Evolutionary conservation across 805 yeast species (phyloP).

Genomic region (Metschnikowia cerradonensis): DNA sequence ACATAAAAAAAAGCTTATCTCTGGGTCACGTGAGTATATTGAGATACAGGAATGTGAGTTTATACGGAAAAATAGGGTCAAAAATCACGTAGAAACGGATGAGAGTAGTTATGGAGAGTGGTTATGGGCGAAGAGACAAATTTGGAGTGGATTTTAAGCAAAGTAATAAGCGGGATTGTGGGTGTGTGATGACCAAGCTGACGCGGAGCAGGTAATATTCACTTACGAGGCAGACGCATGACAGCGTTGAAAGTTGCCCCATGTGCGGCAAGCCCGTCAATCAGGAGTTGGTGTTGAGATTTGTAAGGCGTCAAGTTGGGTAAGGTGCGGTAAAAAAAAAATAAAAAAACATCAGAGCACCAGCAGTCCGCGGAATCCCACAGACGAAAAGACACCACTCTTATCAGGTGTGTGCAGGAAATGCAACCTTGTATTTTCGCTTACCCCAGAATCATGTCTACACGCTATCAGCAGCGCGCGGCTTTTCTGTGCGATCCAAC

Average conservation of each 20-base stretch:
- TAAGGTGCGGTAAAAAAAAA: too few species aligned
- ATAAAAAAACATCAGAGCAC: not conserved
- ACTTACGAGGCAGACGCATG: not conserved
- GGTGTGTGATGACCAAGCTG: too few species aligned
- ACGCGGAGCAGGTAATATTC: not conserved
- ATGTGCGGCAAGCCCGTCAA: not conserved
- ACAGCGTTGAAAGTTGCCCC: not conserved
- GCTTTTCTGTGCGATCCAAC: not conserved
- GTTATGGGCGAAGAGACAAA: too few species aligned
- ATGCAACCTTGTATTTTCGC: constrained; percentile 7
- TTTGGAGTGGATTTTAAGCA: too few species aligned
- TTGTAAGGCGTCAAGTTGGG: too few species aligned
- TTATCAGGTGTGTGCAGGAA: constrained; percentile 1
- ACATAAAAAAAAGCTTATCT: not conserved
- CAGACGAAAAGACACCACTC: not conserved
- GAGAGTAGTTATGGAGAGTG: too few species aligned
- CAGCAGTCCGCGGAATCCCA: not conserved
- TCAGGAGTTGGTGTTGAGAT: not conserved
- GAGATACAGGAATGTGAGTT: too few species aligned
- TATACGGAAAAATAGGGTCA: too few species aligned
- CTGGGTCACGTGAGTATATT: not conserved
- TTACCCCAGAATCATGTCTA: constrained; percentile 1
- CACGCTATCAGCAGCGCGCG: constrained; percentile 1
- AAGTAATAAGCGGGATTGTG: too few species aligned
- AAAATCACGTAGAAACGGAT: too few species aligned